Percentiles rank a stretch among this genome's conserved stretches.
These are phyloP conservation scores for Pseudozyma sp. DNA, from an alignment of 1,284 basidiomycete species.

Conservation along the genomic window DNA sequence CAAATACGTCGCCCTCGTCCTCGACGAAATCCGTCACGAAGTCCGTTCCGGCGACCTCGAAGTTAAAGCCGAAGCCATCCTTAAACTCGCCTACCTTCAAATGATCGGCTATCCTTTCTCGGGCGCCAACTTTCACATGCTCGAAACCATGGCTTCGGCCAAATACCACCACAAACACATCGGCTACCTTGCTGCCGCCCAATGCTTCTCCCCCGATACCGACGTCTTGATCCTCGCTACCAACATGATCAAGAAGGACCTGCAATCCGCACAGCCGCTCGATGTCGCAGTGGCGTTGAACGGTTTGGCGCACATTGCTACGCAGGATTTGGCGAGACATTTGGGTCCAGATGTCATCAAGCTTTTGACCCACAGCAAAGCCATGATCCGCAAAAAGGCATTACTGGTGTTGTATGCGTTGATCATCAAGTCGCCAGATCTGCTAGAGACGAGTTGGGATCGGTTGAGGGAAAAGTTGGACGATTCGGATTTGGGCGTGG, in stretches of 20 bases:
- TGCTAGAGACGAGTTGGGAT: constrained; percentile 60
- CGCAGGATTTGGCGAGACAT: constrained; percentile 87
- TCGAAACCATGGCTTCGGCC: constrained; percentile 96
- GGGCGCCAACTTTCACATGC: constrained; percentile 77
- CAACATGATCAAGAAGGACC: constrained; percentile 96
- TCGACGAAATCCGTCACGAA: constrained; percentile 85
- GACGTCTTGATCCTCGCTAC: constrained; percentile 98
- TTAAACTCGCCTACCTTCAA: constrained; percentile 96
- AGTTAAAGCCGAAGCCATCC: constrained; percentile 90
- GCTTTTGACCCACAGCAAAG: constrained; percentile 89
- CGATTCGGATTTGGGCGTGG: constrained; percentile 75
- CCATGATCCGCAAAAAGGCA: constrained; percentile 86
- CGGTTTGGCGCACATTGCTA: constrained; percentile 88
- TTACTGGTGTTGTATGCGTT: constrained; percentile 79
- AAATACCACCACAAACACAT: constrained; percentile 92
- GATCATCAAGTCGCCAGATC: constrained; percentile 58
- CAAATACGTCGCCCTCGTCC: constrained; percentile 70
- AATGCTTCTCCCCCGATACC: constrained; percentile 92
- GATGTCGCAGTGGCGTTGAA: constrained; percentile 86
- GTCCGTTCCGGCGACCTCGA: constrained; percentile 95
- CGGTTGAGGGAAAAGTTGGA: constrained; percentile 79
- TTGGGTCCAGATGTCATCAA: constrained; percentile 85
- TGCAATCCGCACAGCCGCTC: constrained; percentile 78
- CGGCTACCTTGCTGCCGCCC: constrained; percentile 92
- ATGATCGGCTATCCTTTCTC: constrained; percentile 80